Evolutionary conservation across 805 yeast genomes (phyloP).

Genomic region (Candida gorgasii): DNA sequence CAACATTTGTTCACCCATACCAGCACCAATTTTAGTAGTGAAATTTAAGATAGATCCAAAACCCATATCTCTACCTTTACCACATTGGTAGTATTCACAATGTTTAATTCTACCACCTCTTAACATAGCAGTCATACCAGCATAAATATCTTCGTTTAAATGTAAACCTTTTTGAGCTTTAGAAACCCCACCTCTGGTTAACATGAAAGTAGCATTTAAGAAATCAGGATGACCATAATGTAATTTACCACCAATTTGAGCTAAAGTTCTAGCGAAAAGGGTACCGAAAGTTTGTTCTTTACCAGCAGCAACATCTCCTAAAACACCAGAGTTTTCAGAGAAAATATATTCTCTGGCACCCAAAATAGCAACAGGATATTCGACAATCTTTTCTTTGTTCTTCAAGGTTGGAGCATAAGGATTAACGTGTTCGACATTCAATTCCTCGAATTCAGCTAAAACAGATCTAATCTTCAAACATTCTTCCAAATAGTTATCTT

Average conservation of each 20-base stretch:
- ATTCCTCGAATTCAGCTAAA: conserved; percentile 75
- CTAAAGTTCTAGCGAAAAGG: conserved; percentile 76
- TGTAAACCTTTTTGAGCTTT: conserved; percentile 84
- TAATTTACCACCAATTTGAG: conserved; percentile 78
- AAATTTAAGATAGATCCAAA: conserved; percentile 81
- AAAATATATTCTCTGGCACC: conserved; percentile 85
- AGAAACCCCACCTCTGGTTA: conserved; percentile 84
- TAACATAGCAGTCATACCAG: conserved; percentile 77
- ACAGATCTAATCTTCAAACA: conserved; percentile 76
- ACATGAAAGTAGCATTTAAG: conserved; percentile 72
- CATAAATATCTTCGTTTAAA: conserved; percentile 82
- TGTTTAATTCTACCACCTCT: conserved; percentile 86
- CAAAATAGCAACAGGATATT: conserved; percentile 72
- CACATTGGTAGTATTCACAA: conserved; percentile 82
- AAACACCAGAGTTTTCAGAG: conserved; percentile 77
- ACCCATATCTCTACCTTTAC: conserved; percentile 84
- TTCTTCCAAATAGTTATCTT: conserved; percentile 79
- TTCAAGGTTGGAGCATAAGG: conserved; percentile 78
- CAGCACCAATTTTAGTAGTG: conserved; percentile 84
- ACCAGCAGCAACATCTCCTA: conserved; percentile 87
- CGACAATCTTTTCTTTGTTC: conserved; percentile 46
- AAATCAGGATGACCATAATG: conserved; percentile 91
- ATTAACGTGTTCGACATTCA: conserved; percentile 61
- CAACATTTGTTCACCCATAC: conserved; percentile 87
- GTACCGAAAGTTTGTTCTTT: conserved; percentile 89